phyloP scores from a whole-genome alignment of 257 asterid genomes.

The Orobanche coerulescens region DNA sequence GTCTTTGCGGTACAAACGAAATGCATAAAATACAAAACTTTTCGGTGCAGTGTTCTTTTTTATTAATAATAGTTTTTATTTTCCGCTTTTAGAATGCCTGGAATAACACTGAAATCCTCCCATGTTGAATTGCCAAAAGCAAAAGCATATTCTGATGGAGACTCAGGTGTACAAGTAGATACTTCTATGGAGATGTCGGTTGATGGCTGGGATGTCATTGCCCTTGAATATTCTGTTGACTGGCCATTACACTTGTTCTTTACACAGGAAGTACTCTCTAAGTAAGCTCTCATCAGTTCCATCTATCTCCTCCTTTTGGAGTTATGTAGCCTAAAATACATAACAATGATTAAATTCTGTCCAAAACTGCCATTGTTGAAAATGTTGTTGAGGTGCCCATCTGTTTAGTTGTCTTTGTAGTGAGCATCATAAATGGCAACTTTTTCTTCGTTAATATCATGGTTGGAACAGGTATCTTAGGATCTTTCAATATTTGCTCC shows the following conservation, averaged over 20 bases:
- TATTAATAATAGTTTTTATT: slow-evolving; percentile 15
- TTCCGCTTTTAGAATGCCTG: slow-evolving; percentile 59
- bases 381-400: slow-evolving; percentile 14
- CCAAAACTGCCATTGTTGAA: slow-evolving; percentile 3
- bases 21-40: background rate
- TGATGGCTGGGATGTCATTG: slow-evolving; percentile 96
- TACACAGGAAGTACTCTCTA: slow-evolving; percentile 85
- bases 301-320: background rate
- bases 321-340: slow-evolving; percentile 15
- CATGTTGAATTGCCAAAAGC: slow-evolving; percentile 60
- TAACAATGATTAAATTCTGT: background rate
- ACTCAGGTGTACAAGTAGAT: slow-evolving; percentile 45
- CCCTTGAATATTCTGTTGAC: slow-evolving; percentile 85
- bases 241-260: slow-evolving; percentile 98
- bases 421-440: slow-evolving; percentile 18
- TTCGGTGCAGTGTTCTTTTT: background rate
- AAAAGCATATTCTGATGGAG: slow-evolving; percentile 60
- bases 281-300: slow-evolving; percentile 47
- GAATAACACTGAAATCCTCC: slow-evolving; percentile 60
- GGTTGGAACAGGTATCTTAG: slow-evolving; percentile 61
- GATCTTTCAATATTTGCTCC: slow-evolving; percentile 89
- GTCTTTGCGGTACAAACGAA: slow-evolving; percentile 55
- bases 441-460: slow-evolving; percentile 19
- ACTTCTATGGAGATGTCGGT: slow-evolving; percentile 56
- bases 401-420: slow-evolving; percentile 13